These are phyloP conservation scores for Letharia columbiana DNA, from an alignment of 495 filamentous ascomycete species.

Conservation along the genomic window DNA sequence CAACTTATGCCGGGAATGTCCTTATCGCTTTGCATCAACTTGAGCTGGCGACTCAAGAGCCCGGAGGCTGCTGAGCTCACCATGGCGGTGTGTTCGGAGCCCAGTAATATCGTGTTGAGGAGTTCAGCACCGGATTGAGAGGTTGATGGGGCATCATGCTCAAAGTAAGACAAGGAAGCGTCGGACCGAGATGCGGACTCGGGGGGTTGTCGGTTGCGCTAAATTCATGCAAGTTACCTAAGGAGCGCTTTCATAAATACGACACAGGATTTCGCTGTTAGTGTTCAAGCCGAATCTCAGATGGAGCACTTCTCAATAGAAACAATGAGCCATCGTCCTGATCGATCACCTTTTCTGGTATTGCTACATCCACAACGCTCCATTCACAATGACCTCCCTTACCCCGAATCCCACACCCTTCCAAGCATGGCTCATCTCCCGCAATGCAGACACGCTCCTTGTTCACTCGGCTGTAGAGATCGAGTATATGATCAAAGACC, in stretches of 20 bases:
- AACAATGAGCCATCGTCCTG: no score
- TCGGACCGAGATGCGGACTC: background rate
- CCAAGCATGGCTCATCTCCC: no score
- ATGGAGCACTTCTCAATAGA: no score
- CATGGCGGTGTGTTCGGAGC: slow-evolving; percentile 37
- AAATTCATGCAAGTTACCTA: background rate
- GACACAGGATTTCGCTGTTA: no score
- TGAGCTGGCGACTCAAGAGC: slow-evolving; percentile 76
- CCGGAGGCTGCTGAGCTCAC: slow-evolving; percentile 54
- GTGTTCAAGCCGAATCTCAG: no score
- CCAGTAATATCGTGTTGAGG: background rate
- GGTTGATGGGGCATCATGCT: background rate
- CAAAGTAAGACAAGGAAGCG: background rate
- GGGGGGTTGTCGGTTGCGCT: background rate
- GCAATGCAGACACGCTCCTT: background rate
- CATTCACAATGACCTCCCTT: no score
- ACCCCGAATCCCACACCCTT: no score
- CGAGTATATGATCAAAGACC: background rate
- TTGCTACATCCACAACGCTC: no score
- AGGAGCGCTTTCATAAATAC: no score
- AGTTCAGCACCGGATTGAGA: background rate
- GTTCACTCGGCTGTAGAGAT: background rate
- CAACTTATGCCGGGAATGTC: slow-evolving; percentile 91
- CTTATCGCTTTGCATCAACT: slow-evolving; percentile 85
- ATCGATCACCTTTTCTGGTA: no score